Evolutionary conservation across 768 basidiomycete genomes (phyloP).

Genomic region (Gymnopilus junonius): DNA sequence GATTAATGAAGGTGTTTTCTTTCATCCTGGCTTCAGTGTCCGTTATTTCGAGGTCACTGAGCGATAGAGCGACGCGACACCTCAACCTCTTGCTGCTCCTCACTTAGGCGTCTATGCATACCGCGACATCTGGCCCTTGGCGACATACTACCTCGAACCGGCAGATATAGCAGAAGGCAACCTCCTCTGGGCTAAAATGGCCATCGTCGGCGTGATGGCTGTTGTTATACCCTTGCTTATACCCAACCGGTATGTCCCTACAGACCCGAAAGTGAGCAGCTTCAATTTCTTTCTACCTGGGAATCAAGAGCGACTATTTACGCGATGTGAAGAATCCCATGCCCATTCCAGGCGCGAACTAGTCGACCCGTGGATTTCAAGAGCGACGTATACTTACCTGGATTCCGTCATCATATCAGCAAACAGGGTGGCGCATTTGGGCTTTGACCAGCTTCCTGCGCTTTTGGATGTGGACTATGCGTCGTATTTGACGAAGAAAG

Average conservation of each 20-base stretch:
- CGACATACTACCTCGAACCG: constrained; percentile 47
- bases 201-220: constrained; percentile 43
- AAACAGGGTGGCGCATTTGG: constrained; percentile 44
- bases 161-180: constrained; percentile 47
- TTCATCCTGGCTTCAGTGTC: constrained; percentile 41
- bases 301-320: background rate
- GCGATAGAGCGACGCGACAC: constrained; percentile 26
- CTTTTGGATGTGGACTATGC: constrained; percentile 60
- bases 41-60: constrained; percentile 32
- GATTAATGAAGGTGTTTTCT: constrained; percentile 38
- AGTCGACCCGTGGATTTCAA: constrained; percentile 49
- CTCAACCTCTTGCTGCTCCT: constrained; percentile 29
- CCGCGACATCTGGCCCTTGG: constrained; percentile 59
- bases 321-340: constrained; percentile 31
- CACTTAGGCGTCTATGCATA: constrained; percentile 48
- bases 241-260: constrained; percentile 56
- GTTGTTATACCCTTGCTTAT: constrained; percentile 52
- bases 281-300: background rate
- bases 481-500: constrained; percentile 15
- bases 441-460: constrained; percentile 56
- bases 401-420: constrained; percentile 51
- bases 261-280: constrained; percentile 45
- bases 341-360: constrained; percentile 46
- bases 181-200: constrained; percentile 53
- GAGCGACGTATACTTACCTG: constrained; percentile 53